phyloP scores from a whole-genome alignment of 2,329 filamentous ascomycete species.

The Phyllosticta citribraziliensis region DNA sequence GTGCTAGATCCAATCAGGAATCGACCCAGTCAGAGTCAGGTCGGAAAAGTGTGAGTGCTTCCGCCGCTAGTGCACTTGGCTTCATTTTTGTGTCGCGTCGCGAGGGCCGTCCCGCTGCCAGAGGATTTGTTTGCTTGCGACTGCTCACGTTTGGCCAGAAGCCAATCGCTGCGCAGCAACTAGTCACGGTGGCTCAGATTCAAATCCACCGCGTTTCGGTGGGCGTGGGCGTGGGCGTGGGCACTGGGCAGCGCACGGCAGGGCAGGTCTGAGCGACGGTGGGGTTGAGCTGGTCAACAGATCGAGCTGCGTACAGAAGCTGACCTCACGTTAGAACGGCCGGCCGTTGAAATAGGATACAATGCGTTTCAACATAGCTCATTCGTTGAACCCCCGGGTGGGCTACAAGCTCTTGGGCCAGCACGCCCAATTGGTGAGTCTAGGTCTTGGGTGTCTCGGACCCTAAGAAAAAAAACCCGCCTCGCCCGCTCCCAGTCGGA shows the following conservation, averaged over 20 bases:
- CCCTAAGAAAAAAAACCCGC: background rate
- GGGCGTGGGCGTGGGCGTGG: too few species aligned
- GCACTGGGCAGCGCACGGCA: background rate
- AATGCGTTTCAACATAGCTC: background rate
- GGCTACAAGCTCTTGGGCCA: background rate
- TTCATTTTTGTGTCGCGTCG: background rate
- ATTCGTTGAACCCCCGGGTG: background rate
- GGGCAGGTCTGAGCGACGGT: background rate
- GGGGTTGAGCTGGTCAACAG: background rate
- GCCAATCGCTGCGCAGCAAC: background rate
- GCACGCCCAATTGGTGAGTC: background rate
- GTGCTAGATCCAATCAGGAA: background rate
- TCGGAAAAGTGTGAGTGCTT: background rate
- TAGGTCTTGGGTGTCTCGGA: background rate
- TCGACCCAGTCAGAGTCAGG: background rate
- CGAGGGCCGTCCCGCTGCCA: background rate
- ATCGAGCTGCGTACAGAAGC: background rate
- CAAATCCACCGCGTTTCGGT: background rate
- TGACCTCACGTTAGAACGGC: background rate
- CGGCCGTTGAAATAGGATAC: background rate
- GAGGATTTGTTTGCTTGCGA: background rate
- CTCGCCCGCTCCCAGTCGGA: conserved; percentile 5
- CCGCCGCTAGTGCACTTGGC: too few species aligned
- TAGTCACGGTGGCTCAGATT: background rate
- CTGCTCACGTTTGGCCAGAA: background rate